Evolutionary conservation across 257 asterid genomes (phyloP).

Genomic region (Solanum piurae): DNA sequence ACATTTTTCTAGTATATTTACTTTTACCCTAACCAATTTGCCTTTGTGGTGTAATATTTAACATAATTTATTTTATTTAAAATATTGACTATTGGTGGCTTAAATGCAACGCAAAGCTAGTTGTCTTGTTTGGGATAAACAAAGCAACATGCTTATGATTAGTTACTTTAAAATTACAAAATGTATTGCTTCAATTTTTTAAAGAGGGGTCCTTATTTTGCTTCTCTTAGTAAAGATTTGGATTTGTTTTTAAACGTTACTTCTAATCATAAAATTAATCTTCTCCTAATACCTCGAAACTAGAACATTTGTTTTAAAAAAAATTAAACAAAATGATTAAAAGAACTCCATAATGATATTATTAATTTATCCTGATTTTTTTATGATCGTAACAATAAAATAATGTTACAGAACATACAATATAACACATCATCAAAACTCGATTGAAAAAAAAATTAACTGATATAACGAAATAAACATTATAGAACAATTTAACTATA

Average conservation of each 20-base stretch:
- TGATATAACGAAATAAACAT: background rate
- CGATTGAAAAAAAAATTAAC: background rate
- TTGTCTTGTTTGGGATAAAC: background rate
- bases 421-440: background rate
- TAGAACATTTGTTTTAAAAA: background rate
- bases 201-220: background rate
- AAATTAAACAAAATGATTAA: background rate
- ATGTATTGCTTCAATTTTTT: background rate
- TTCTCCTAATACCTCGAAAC: background rate
- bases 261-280: background rate
- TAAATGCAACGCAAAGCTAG: background rate
- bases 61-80: background rate
- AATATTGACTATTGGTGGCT: background rate
- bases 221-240: background rate
- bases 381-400: background rate
- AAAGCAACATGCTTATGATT: background rate
- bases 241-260: background rate
- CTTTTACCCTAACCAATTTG: background rate
- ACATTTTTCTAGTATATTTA: background rate
- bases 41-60: background rate
- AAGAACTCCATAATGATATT: background rate
- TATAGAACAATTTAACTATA: background rate
- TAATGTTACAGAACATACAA: background rate
- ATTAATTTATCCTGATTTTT: background rate
- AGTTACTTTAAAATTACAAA: background rate